Conservation (phyloP, 208 protist genomes). For the Vickermania spadyakhi region DNA sequence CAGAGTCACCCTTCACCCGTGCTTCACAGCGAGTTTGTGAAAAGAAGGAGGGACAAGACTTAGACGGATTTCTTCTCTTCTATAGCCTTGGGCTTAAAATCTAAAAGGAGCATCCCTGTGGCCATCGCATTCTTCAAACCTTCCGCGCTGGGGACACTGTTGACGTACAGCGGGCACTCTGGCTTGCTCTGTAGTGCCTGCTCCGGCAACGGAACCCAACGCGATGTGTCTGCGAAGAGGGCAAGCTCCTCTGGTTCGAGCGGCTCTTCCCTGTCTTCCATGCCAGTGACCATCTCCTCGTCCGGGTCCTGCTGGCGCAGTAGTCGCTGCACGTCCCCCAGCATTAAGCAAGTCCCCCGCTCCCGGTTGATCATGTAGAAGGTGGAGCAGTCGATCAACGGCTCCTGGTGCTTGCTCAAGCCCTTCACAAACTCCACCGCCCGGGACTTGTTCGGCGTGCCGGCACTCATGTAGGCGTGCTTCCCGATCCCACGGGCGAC, state of each 20-base stretch:
- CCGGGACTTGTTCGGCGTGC: not conserved
- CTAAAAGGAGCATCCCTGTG: conserved; percentile 36
- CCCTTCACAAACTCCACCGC: conserved; percentile 14
- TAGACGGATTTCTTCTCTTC: conserved; percentile 4
- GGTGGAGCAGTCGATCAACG: conserved; percentile 19
- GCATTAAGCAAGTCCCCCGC: conserved; percentile 13
- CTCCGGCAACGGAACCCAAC: conserved; percentile 49
- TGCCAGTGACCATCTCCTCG: conserved; percentile 1
- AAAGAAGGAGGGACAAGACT: not conserved
- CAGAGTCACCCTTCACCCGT: no score
- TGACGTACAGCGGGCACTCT: conserved; percentile 22
- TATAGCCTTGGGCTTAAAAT: conserved; percentile 13
- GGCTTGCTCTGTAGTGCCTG: conserved; percentile 16
- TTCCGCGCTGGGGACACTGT: conserved; percentile 16
- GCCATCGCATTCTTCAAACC: conserved; percentile 26
- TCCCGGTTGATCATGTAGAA: conserved; percentile 36
- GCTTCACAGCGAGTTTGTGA: no score
- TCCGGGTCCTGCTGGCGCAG: not conserved
- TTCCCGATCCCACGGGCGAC: not conserved
- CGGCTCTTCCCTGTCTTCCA: not conserved
- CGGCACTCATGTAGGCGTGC: not conserved
- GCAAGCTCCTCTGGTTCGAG: not conserved
- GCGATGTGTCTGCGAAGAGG: conserved; percentile 27
- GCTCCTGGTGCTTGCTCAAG: conserved; percentile 32
- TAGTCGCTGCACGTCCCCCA: conserved; percentile 4